Percentiles rank a stretch among this genome's conserved stretches.
These are phyloP conservation scores for Fraxinus albicans DNA, from an alignment of 305 asterid genomes.

Conservation along the genomic window DNA sequence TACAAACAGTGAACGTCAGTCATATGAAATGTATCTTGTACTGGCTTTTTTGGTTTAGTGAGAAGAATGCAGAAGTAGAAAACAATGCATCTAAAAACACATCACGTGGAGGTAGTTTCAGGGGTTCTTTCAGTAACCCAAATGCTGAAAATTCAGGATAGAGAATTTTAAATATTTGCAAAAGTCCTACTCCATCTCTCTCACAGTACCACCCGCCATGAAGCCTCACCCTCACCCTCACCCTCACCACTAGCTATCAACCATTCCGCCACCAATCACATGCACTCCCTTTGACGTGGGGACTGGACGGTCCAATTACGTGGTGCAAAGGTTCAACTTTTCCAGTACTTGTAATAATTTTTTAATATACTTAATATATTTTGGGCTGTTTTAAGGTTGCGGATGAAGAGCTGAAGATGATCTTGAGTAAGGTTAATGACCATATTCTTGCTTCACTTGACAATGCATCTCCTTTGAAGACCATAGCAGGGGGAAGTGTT, in stretches of 20 bases:
- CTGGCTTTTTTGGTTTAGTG: slow-evolving; percentile 1
- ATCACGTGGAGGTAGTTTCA: not conserved
- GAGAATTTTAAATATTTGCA: not conserved
- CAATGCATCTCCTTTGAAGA: slow-evolving; percentile 48
- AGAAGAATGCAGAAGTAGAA: not conserved
- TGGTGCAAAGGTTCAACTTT: not conserved
- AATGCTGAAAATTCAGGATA: not conserved
- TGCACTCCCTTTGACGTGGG: not conserved
- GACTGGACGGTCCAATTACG: not conserved
- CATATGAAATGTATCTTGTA: not conserved
- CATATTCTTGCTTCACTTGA: slow-evolving; percentile 51
- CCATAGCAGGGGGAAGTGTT: slow-evolving; percentile 97
- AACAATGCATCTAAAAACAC: not conserved
- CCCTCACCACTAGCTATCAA: not conserved
- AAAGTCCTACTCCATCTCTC: not conserved
- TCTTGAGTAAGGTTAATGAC: slow-evolving; percentile 57
- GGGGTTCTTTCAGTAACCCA: not conserved
- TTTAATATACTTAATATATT: not conserved
- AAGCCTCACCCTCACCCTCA: no score
- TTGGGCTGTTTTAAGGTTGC: slow-evolving; percentile 54
- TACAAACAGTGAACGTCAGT: not conserved
- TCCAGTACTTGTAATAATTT: not conserved
- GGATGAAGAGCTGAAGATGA: slow-evolving; percentile 63
- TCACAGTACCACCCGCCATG: not conserved
- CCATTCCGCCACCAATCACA: not conserved